Evolutionary conservation across 257 asterid species (phyloP).

Genomic region (Jasminum sambac): DNA sequence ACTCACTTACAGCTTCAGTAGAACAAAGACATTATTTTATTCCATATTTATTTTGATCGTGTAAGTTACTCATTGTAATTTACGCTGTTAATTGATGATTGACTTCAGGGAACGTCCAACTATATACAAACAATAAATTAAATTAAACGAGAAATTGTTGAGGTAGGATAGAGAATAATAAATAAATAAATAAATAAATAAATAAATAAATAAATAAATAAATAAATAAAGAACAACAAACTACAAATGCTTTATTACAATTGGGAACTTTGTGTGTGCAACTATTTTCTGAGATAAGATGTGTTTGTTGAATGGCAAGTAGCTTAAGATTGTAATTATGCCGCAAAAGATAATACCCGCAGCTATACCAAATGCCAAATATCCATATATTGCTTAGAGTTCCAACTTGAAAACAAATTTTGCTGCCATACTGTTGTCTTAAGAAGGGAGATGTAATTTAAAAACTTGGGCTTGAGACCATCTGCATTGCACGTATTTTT

Average conservation of each 20-base stretch:
- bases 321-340: not conserved
- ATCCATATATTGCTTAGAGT: not conserved
- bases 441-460: not conserved
- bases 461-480: not conserved
- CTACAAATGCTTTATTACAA: not conserved
- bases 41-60: not conserved
- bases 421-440: not conserved
- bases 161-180: no score
- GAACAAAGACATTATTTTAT: not conserved
- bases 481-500: not conserved
- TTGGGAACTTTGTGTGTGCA: not conserved
- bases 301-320: not conserved
- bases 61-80: not conserved
- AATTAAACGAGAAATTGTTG: no score
- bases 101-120: slow-evolving; percentile 9
- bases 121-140: not conserved
- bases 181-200: no score
- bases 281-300: not conserved
- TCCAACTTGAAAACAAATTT: not conserved
- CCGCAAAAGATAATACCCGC: not conserved
- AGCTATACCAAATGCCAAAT: not conserved
- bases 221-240: no score
- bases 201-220: no score
- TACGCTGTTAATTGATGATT: not conserved
- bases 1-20: not conserved